Evolutionary conservation across 1,284 basidiomycete species (phyloP), one percentile per base, ranked within the genome.

Genomic region (Laetiporus sulphureus): DNA sequence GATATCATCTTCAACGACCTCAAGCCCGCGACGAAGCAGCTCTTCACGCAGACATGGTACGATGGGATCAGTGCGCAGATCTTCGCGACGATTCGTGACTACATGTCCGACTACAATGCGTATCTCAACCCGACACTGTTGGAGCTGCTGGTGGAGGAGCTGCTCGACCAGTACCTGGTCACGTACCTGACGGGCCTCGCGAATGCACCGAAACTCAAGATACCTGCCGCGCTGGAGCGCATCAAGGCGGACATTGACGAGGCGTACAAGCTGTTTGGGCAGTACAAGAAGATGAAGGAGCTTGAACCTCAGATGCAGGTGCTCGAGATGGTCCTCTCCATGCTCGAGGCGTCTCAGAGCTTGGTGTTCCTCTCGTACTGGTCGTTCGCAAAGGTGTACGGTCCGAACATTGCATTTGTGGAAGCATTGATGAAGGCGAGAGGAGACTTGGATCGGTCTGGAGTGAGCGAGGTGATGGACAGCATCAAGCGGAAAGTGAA

Each of bases 1-100:
- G 88, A 91, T 55, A 82, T 96, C 57, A 85, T 99, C 51, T 94
- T 98, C 71, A 90, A 95, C 62, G 96, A 99, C 61, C 67, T 99
- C 54, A 89, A 87, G 58, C 83, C 89, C 0, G 95, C 90, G 7
- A 85, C 84, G 27, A 93, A 91, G 61, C 75, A 76, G 35, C 73
- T 99, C 23, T 95, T 99, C 71, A 81, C 84, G 51, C 72, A 77
- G 1, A 57, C 75, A 1, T 99, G 93, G 93, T 96, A 96, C 62
- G 81, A 88, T 27, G 92, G 91, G 3, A 77, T 82, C 50, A 79
- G 91, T 65, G 70, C 73, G 12, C 87, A 91, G 60, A 88, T 99
- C 45, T 73, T 96, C 49, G 91, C 94, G 66, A 99, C 96, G 34
- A 90, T 99, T 73, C 80, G 86, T 40, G 96, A 99, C 60, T 99